These are phyloP conservation scores for Pistacia vera DNA, from an alignment of 345 rosid genomes.

Conservation along the genomic window DNA sequence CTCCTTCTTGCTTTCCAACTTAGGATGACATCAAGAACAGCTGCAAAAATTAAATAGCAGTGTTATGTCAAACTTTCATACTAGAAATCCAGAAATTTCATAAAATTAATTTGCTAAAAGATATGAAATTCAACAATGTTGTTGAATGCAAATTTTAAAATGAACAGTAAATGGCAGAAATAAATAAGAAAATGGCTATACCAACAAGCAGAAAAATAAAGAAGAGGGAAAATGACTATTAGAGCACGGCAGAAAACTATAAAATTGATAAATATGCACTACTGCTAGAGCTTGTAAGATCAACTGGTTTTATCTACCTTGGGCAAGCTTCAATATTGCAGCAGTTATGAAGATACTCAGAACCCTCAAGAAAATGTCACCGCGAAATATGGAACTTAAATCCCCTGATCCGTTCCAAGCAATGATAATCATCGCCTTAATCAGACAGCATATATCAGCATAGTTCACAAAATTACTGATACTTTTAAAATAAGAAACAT, in stretches of 20 bases:
- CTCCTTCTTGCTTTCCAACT: constrained; percentile 55
- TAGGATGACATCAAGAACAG: constrained; percentile 51
- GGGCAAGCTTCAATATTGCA: constrained; percentile 54
- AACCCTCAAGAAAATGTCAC: constrained; percentile 56
- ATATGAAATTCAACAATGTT: background rate
- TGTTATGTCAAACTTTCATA: background rate
- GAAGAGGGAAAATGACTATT: background rate
- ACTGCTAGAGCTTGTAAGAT: constrained; percentile 2
- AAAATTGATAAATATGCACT: background rate
- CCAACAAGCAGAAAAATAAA: background rate
- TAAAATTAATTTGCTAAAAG: background rate
- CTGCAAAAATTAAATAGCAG: constrained; percentile 31
- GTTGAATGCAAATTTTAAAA: background rate
- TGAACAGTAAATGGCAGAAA: background rate
- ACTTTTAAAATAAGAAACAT: constrained; percentile 13
- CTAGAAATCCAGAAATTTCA: background rate
- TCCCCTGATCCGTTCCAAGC: constrained; percentile 66
- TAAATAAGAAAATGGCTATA: background rate
- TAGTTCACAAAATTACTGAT: constrained; percentile 5
- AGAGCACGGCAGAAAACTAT: background rate
- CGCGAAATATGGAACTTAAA: constrained; percentile 39
- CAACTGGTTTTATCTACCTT: constrained; percentile 43
- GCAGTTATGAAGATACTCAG: constrained; percentile 67
- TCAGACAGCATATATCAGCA: constrained; percentile 23
- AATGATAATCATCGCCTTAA: constrained; percentile 62